phyloP scores from a whole-genome alignment of 2,329 filamentous ascomycete species.

The Penicillium sumatraense region DNA sequence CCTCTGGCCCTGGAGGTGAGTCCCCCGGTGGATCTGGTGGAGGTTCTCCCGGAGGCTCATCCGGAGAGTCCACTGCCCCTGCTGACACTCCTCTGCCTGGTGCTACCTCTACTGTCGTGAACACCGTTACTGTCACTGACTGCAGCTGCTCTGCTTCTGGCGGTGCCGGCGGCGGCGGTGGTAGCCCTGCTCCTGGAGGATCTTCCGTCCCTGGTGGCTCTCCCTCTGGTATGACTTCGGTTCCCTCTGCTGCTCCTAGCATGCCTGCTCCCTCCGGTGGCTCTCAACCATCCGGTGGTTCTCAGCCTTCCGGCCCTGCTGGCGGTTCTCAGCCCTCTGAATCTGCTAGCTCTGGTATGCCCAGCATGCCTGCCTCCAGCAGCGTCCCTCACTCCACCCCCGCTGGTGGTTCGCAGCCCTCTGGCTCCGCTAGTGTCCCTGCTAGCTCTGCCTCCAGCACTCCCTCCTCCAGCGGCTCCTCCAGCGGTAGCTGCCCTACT shows the following conservation, averaged over 20 bases:
- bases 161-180: constrained; percentile 8
- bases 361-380: not conserved
- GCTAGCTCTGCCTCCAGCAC: constrained; percentile 14
- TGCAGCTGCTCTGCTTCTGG: constrained; percentile 21
- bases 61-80: not conserved
- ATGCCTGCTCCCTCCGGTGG: constrained; percentile 11
- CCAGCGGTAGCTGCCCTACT: constrained; percentile 47
- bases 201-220: not conserved
- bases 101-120: constrained; percentile 17
- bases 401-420: constrained; percentile 7
- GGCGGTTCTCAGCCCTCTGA: constrained; percentile 11
- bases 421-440: constrained; percentile 11
- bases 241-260: not conserved
- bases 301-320: constrained; percentile 4
- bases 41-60: not conserved
- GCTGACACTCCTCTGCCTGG: constrained; percentile 7
- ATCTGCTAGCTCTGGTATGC: constrained; percentile 1
- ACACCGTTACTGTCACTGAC: constrained; percentile 26
- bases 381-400: not conserved
- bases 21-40: not conserved
- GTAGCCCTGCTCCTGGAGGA: constrained; percentile 2
- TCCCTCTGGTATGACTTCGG: constrained; percentile 9
- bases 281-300: not conserved
- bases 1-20: not conserved
- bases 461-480: constrained; percentile 17